These are phyloP conservation scores for Naganishia liquefaciens DNA, from an alignment of 1,284 basidiomycete species.

Conservation along the genomic window DNA sequence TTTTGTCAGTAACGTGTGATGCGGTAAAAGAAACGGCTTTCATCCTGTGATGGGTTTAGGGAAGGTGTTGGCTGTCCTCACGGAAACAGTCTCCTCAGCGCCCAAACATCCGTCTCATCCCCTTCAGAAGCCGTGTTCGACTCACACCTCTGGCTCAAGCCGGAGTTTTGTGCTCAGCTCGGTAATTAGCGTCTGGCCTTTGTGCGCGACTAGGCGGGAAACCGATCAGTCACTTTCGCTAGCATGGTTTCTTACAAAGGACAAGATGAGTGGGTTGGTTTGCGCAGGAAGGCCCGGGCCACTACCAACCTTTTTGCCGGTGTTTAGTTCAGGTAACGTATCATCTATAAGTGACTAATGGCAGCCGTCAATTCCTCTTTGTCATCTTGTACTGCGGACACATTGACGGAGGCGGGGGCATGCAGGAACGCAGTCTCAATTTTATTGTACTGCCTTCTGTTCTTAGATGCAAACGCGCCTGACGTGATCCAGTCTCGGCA, in stretches of 20 bases:
- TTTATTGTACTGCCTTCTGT: too few species aligned
- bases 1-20: too few species aligned
- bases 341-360: background rate
- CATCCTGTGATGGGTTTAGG: constrained; percentile 31
- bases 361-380: too few species aligned
- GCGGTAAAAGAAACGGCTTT: background rate
- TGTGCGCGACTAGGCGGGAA: constrained; percentile 28
- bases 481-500: too few species aligned
- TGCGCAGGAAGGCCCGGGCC: constrained; percentile 25
- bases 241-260: constrained; percentile 30
- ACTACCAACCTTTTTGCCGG: constrained; percentile 17
- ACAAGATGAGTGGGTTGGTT: constrained; percentile 27
- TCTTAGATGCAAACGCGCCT: too few species aligned
- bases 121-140: constrained; percentile 30
- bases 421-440: too few species aligned
- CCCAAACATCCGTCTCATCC: constrained; percentile 31
- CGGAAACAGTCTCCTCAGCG: constrained; percentile 29
- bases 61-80: constrained; percentile 30
- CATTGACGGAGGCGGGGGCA: too few species aligned
- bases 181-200: constrained; percentile 28
- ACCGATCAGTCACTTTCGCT: constrained; percentile 31
- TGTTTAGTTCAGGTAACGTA: background rate
- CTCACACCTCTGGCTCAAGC: constrained; percentile 28
- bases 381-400: too few species aligned
- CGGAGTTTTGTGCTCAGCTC: constrained; percentile 28